Conservation (phyloP, 1,139 yeast genomes). For the Yamadazyma triangularis region DNA sequence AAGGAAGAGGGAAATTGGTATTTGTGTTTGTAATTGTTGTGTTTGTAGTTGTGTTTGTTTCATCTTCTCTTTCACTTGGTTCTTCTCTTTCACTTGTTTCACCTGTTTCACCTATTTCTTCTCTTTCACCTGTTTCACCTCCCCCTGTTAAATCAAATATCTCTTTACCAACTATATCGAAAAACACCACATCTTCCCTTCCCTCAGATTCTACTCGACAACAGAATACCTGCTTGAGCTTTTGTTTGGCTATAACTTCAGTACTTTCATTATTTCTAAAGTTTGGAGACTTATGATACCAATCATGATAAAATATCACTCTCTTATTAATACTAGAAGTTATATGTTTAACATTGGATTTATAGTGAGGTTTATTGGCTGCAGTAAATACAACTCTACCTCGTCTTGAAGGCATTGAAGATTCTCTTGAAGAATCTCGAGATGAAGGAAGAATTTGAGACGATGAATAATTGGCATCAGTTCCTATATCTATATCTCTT, state of each 20-base stretch:
- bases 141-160: no score
- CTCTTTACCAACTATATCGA: no score
- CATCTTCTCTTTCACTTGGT: no score
- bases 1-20: no score
- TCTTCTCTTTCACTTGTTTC: no score
- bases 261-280: not conserved
- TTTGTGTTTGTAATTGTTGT: no score
- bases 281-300: conserved; percentile 23
- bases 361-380: conserved; percentile 3
- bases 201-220: no score
- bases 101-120: no score
- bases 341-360: conserved; percentile 2
- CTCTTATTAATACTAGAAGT: conserved; percentile 22
- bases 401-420: not conserved
- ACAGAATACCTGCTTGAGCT: not conserved
- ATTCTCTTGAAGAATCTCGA: no score
- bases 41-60: no score
- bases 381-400: conserved; percentile 7
- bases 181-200: no score
- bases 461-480: not conserved
- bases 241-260: not conserved
- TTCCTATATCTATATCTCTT: not conserved
- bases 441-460: not conserved
- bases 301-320: conserved; percentile 32
- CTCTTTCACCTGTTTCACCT: no score